These are phyloP conservation scores for Fraxinus dipetala DNA, from an alignment of 305 asterid species.

Conservation along the genomic window DNA sequence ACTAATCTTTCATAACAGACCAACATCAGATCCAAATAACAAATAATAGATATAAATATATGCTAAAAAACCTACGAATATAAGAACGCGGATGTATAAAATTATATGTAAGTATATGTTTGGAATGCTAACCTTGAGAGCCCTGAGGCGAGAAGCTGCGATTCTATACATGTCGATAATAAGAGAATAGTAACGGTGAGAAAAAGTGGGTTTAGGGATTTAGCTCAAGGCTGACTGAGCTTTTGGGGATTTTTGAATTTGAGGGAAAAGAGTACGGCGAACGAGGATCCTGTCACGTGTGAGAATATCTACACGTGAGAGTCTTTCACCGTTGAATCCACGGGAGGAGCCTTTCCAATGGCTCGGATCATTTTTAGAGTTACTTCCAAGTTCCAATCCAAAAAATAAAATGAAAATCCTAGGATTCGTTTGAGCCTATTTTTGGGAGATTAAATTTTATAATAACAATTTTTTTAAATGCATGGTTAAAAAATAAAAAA, in stretches of 20 bases:
- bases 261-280: not conserved
- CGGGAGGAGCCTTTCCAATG: not conserved
- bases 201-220: not conserved
- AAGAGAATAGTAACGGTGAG: not conserved
- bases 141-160: constrained; percentile 60
- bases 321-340: not conserved
- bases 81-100: not conserved
- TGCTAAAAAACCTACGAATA: not conserved
- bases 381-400: not conserved
- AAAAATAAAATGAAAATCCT: no score
- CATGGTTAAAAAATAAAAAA: no score
- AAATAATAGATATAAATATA: not conserved
- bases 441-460: no score
- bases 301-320: not conserved
- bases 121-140: constrained; percentile 53
- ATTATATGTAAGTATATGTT: not conserved
- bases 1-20: not conserved
- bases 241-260: not conserved
- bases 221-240: not conserved
- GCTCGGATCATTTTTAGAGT: not conserved
- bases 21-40: constrained; percentile 24
- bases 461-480: no score
- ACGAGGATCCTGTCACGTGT: not conserved
- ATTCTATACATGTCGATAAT: constrained; percentile 53
- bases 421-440: no score